These are phyloP conservation scores for Vigna mungo DNA, from an alignment of 306 rosid genomes.

Conservation along the genomic window DNA sequence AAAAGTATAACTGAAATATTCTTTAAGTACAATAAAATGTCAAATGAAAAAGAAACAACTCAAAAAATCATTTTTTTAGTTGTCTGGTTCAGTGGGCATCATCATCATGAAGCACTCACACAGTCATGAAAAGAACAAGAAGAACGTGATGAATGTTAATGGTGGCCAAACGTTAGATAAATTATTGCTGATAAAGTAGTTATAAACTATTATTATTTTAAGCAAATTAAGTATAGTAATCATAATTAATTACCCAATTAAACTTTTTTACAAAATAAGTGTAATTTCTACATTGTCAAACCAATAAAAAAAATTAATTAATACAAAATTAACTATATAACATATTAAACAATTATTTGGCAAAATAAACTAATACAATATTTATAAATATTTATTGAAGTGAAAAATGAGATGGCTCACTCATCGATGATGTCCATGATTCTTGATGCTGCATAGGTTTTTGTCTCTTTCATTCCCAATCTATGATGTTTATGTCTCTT, in stretches of 20 bases:
- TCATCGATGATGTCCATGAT: constrained; percentile 1
- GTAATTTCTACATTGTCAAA: too few species aligned
- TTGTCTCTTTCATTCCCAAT: constrained; percentile 1
- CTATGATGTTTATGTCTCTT: not conserved
- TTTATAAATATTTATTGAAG: not conserved
- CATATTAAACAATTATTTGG: not conserved
- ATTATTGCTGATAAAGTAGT: too few species aligned
- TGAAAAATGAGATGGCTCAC: not conserved
- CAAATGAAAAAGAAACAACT: too few species aligned
- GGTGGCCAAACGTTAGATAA: not conserved
- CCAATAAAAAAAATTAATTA: too few species aligned
- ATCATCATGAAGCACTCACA: not conserved
- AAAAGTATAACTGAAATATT: too few species aligned
- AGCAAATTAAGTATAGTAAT: too few species aligned
- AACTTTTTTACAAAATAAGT: too few species aligned
- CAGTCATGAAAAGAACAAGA: not conserved
- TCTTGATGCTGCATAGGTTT: constrained; percentile 34
- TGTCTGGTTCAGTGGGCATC: not conserved
- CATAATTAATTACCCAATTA: too few species aligned
- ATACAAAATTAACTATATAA: too few species aligned
- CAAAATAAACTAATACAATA: not conserved
- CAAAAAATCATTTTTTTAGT: not conserved
- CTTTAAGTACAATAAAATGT: too few species aligned
- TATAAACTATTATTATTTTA: too few species aligned
- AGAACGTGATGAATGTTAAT: not conserved